A percentile compares a stretch with the other conserved stretches of the same genome.
Conservation (phyloP, 441 rosid genomes). For the Adansonia grandidieri region DNA sequence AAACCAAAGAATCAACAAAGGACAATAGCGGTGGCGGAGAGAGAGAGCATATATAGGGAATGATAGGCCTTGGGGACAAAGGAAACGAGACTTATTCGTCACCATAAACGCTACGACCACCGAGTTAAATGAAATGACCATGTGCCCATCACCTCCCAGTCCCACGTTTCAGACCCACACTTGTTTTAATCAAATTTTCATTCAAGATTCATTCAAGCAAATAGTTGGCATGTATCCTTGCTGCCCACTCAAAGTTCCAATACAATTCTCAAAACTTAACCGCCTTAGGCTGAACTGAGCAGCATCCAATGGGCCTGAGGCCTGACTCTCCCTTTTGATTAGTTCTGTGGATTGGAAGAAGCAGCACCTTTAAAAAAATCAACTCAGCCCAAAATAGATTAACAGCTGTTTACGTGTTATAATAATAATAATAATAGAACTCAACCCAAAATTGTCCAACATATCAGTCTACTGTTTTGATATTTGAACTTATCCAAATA, state of each 20-base stretch:
- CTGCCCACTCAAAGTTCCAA: neutral
- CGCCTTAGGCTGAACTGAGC: neutral
- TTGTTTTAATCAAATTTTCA: neutral
- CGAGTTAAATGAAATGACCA: neutral
- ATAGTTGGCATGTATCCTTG: neutral
- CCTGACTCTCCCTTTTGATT: neutral
- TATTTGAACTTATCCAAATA: neutral
- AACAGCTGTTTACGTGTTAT: neutral
- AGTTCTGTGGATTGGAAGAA: neutral
- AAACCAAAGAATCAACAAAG: neutral
- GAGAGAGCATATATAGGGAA: neutral
- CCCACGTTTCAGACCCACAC: neutral
- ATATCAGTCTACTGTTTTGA: neutral
- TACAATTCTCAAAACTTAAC: neutral
- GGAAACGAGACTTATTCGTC: constrained; percentile 6
- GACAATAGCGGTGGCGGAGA: neutral
- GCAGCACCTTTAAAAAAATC: neutral
- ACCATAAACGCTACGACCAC: neutral
- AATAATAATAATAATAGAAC: neutral
- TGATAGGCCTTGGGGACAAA: constrained; percentile 18
- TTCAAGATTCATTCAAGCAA: neutral
- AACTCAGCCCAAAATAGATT: neutral
- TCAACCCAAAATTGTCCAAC: neutral
- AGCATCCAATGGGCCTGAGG: neutral
- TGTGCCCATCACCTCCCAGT: neutral